Conservation (phyloP, 2,329 filamentous ascomycete species). For the Aphanocladium album region DNA sequence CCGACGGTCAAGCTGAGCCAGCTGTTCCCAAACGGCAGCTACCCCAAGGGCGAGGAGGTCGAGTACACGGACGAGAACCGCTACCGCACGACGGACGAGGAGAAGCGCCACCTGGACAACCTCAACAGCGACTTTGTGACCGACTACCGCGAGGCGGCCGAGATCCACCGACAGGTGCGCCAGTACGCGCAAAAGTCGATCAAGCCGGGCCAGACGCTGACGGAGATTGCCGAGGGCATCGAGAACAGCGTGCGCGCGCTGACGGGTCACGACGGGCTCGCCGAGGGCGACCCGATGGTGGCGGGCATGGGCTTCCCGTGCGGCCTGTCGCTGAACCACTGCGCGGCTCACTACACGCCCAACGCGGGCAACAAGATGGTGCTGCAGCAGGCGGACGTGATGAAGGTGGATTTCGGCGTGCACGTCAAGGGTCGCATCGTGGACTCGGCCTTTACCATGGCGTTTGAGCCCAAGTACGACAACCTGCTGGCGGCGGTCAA, state of each 20-base stretch:
- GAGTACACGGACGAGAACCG: constrained; percentile 73
- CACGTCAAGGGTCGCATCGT: constrained; percentile 77
- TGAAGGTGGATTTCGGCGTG: constrained; percentile 80
- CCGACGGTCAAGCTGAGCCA: constrained; percentile 67
- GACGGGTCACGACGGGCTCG: constrained; percentile 69
- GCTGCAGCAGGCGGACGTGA: constrained; percentile 66
- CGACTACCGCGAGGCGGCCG: constrained; percentile 80
- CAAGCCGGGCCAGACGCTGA: constrained; percentile 74
- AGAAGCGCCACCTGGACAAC: constrained; percentile 77
- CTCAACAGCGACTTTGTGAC: constrained; percentile 74
- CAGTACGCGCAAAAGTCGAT: constrained; percentile 77
- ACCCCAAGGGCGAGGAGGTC: constrained; percentile 71
- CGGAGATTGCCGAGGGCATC: constrained; percentile 81
- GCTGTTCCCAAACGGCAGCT: constrained; percentile 67
- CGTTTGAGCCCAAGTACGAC: constrained; percentile 71
- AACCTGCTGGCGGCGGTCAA: constrained; percentile 68
- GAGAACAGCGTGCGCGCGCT: constrained; percentile 75
- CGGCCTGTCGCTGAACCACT: constrained; percentile 77
- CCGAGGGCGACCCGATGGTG: constrained; percentile 71
- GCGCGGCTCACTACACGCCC: constrained; percentile 80
- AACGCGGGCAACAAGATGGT: constrained; percentile 80
- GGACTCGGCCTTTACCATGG: constrained; percentile 74
- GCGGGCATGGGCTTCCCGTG: constrained; percentile 85
- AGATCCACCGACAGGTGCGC: constrained; percentile 82
- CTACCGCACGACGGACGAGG: constrained; percentile 74